These are phyloP conservation scores for Rhizopogon salebrosus DNA, from an alignment of 768 basidiomycete species.

Conservation along the genomic window DNA sequence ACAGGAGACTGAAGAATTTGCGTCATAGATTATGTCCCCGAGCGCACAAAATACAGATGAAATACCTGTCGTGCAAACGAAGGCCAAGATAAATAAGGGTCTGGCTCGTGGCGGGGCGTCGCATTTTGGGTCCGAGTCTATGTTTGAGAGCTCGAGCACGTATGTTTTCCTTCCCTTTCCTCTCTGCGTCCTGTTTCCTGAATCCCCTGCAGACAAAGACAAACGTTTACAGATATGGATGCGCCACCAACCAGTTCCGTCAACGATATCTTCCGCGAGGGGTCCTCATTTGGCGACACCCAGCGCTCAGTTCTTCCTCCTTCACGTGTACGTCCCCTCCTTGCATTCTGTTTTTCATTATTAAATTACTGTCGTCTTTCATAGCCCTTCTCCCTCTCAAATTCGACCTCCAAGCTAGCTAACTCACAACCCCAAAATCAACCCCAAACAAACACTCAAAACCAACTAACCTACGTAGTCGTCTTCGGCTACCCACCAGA, in stretches of 20 bases:
- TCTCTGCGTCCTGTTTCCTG: conserved; percentile 4
- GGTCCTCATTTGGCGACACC: conserved; percentile 24
- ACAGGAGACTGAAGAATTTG: neutral
- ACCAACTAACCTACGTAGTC: conserved; percentile 57
- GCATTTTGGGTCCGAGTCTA: conserved; percentile 80
- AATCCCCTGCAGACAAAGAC: conserved; percentile 41
- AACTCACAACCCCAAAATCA: conserved; percentile 16
- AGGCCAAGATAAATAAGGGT: conserved; percentile 73
- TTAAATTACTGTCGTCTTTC: neutral
- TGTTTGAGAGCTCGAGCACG: conserved; percentile 64
- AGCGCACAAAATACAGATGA: conserved; percentile 66
- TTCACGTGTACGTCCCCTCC: conserved; percentile 14
- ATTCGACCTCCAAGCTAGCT: conserved; percentile 9
- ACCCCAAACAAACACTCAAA: conserved; percentile 20
- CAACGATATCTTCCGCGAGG: conserved; percentile 65
- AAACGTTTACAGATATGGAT: conserved; percentile 67
- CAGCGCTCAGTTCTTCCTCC: conserved; percentile 10
- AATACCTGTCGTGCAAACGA: conserved; percentile 69
- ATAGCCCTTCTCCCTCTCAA: conserved; percentile 19
- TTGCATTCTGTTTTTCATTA: neutral
- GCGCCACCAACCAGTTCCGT: conserved; percentile 76
- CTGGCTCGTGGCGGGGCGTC: conserved; percentile 58
- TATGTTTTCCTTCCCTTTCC: conserved; percentile 5
- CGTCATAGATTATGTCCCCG: conserved; percentile 35
- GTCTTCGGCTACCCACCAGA: conserved; percentile 89